Evolutionary conservation across 192 early-diverging fungal genomes (phyloP), one percentile per base, ranked within the genome.

Genomic region (Coemansia sp.): DNA sequence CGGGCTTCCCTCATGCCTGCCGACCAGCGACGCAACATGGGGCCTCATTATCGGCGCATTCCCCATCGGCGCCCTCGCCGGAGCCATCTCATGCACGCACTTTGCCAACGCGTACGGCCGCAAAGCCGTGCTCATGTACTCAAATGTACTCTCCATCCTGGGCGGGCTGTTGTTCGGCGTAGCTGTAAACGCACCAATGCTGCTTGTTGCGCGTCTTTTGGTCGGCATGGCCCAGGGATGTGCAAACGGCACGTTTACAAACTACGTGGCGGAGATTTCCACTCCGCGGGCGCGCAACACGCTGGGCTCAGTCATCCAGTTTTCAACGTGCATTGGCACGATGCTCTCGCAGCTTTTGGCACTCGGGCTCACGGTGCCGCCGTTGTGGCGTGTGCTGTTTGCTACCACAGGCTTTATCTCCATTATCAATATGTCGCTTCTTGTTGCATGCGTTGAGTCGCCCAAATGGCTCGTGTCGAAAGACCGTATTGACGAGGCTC

Each of bases 211-310:
- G 6, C 88, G 93, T 21, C 58, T 91, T 10, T 22, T 90, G 11
- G 78, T 79, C 2, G 93, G 93, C 14, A 62, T 90, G 45, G 86
- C 82, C 0, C 83, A 87, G 39, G 93, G 93, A 21, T 73, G 87
- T 15, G 69, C 77, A 0, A 67, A 67, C 27, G 85, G 84, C 1
- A 84, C 75, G 10, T 76, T 85, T 37, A 83, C 82, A 12, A 85
- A 86, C 6, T 93, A 93, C 58, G 81, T 93, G 25, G 82, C 84
- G 7, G 93, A 93, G 66, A 85, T 93, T 35, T 76, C 89, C 0
- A 90, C 93, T 0, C 80, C 87, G 9, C 75, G 72, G 23, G 76
- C 84, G 3, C 82, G 91, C 52, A 91, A 86, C 17, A 67, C 83
- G 6, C 74, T 93, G 65, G 90, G 91, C 2, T 79, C 83, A 0